Evolutionary conservation across 129 eudicot species (phyloP).

Genomic region (Deinandra increscens): DNA sequence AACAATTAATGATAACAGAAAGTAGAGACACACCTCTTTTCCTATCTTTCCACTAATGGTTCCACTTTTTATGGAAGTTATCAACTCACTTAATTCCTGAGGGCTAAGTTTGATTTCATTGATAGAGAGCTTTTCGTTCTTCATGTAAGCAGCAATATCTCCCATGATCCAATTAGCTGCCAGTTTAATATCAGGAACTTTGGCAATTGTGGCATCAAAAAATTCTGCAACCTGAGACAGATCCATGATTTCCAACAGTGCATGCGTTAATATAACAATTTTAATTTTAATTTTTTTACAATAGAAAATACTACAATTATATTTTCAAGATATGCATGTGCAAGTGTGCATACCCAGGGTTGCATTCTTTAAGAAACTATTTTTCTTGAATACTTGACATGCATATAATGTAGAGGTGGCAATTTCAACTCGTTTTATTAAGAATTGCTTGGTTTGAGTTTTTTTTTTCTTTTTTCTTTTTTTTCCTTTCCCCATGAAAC

Average conservation of each 20-base stretch:
- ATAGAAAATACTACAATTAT: not conserved
- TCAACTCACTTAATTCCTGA: conserved; percentile 74
- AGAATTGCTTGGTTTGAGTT: not conserved
- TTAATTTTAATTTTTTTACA: not conserved
- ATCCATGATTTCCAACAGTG: not conserved
- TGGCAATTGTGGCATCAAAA: conserved; percentile 79
- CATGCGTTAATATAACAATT: not conserved
- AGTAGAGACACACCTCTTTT: conserved; percentile 58
- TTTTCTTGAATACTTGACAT: not conserved
- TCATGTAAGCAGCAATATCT: conserved; percentile 88
- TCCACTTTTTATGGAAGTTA: conserved; percentile 71
- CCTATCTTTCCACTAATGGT: conserved; percentile 96
- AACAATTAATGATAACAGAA: not conserved
- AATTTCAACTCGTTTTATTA: no score
- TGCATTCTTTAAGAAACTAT: no score
- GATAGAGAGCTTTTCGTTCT: conserved; percentile 70
- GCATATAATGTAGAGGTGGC: not conserved
- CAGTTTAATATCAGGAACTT: conserved; percentile 72
- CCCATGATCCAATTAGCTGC: conserved; percentile 98
- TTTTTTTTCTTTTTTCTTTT: no score
- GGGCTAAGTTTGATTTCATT: conserved; percentile 81
- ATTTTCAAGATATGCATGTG: not conserved
- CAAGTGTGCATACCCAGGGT: no score
- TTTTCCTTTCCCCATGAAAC: not conserved
- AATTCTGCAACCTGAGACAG: conserved; percentile 68